phyloP scores from a whole-genome alignment of 2,329 filamentous ascomycete genomes.

The Verticillium albo-atrum region DNA sequence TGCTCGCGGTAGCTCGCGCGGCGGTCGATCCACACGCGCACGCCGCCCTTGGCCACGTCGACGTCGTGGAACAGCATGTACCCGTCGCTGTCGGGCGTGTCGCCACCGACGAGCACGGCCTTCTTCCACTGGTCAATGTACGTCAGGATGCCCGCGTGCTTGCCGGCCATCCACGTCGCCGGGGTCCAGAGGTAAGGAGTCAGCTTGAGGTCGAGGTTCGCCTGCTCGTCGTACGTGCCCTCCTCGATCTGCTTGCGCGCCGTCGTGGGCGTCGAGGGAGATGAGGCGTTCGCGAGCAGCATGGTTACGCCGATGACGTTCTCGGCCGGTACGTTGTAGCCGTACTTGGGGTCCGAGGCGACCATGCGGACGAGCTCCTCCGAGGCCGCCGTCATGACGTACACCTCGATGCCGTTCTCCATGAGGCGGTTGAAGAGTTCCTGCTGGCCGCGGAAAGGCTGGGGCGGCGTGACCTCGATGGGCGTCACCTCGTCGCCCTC shows the following conservation, averaged over 20 bases:
- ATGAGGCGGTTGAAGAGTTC: constrained; percentile 39
- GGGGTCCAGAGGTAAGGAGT: constrained; percentile 38
- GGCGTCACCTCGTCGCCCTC: constrained; percentile 24
- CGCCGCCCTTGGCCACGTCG: constrained; percentile 32
- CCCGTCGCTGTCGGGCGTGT: constrained; percentile 37
- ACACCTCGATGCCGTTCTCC: constrained; percentile 37
- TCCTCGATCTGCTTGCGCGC: constrained; percentile 33
- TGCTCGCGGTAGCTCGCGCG: constrained; percentile 26
- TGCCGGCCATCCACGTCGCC: constrained; percentile 37
- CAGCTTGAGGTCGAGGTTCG: constrained; percentile 33
- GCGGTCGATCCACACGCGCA: constrained; percentile 40
- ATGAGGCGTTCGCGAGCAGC: constrained; percentile 25
- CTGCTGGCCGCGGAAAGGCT: constrained; percentile 32
- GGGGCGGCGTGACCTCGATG: constrained; percentile 26
- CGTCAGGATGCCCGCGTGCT: constrained; percentile 36
- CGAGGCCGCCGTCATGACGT: constrained; percentile 33
- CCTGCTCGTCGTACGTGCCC: constrained; percentile 26
- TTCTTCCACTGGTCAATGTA: constrained; percentile 39
- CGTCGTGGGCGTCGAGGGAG: constrained; percentile 17
- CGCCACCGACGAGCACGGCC: constrained; percentile 35
- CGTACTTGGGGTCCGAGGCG: constrained; percentile 37
- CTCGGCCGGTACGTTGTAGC: constrained; percentile 38
- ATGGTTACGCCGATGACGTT: constrained; percentile 39
- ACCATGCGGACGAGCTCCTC: constrained; percentile 42
- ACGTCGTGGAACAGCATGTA: constrained; percentile 41